These are phyloP conservation scores for Aspergillus panamensis DNA, from an alignment of 495 filamentous ascomycete genomes.

Conservation along the genomic window DNA sequence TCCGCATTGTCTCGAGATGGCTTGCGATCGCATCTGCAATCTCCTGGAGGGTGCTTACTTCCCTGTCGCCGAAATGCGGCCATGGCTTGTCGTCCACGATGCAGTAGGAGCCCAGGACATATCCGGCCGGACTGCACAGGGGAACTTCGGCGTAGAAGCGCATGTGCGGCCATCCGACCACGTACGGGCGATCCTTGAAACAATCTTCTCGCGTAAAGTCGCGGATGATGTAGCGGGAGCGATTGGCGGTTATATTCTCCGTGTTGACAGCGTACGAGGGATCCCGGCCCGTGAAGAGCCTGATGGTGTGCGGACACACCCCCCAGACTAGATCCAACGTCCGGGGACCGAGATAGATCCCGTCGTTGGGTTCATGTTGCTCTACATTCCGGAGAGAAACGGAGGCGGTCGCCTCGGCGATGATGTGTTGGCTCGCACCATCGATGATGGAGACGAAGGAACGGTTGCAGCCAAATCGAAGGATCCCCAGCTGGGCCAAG, in stretches of 20 bases:
- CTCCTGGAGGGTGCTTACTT: conserved; percentile 31
- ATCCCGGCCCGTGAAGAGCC: conserved; percentile 29
- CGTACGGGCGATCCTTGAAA: conserved; percentile 44
- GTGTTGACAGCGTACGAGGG: conserved; percentile 23
- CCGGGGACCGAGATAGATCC: conserved; percentile 42
- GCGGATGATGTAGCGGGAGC: conserved; percentile 45
- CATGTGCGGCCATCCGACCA: conserved; percentile 40
- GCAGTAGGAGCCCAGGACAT: conserved; percentile 60
- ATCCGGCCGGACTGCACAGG: conserved; percentile 53
- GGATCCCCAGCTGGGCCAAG: conserved; percentile 58
- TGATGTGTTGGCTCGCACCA: conserved; percentile 52
- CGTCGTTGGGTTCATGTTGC: conserved; percentile 34
- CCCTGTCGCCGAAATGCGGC: conserved; percentile 27
- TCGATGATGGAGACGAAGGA: conserved; percentile 60
- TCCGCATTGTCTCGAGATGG: conserved; percentile 35
- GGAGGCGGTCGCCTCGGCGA: conserved; percentile 59
- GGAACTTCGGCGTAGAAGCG: conserved; percentile 65
- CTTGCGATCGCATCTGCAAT: conserved; percentile 30
- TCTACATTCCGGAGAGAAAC: conserved; percentile 43
- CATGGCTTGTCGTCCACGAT: conserved; percentile 55
- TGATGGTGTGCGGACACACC: conserved; percentile 49
- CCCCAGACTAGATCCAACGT: conserved; percentile 42
- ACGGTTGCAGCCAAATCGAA: conserved; percentile 51
- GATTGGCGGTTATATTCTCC: conserved; percentile 25
- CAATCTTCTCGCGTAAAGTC: conserved; percentile 49